Evolutionary conservation across 1,284 basidiomycete species (phyloP).

Genomic region (Ustilago crameri): DNA sequence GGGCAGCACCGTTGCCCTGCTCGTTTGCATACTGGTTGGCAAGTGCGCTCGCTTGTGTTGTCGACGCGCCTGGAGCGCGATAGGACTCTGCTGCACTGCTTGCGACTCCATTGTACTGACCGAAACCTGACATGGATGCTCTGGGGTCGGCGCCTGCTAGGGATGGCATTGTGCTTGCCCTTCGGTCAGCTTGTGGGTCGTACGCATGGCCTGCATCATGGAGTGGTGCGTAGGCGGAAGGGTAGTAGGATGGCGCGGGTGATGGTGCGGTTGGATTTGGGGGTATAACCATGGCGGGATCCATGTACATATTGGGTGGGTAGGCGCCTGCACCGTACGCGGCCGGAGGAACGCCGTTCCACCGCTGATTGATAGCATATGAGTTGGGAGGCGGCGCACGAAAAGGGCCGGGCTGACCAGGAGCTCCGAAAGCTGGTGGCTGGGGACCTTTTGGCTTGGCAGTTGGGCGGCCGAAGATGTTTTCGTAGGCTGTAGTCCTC

Average conservation of each 20-base stretch:
- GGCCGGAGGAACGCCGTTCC: constrained; percentile 25
- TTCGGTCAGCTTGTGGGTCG: constrained; percentile 30
- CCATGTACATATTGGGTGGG: constrained; percentile 22
- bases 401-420: constrained; percentile 15
- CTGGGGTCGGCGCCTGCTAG: constrained; percentile 28
- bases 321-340: constrained; percentile 21
- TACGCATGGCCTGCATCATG: constrained; percentile 10
- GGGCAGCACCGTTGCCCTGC: constrained; percentile 11
- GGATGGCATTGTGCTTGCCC: constrained; percentile 33
- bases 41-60: constrained; percentile 40
- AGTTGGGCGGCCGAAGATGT: constrained; percentile 63
- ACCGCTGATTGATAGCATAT: constrained; percentile 41
- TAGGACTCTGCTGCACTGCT: constrained; percentile 44
- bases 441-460: constrained; percentile 60
- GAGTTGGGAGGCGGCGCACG: constrained; percentile 35
- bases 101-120: constrained; percentile 29
- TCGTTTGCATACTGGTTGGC: constrained; percentile 42
- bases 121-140: constrained; percentile 27
- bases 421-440: constrained; percentile 28
- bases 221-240: constrained; percentile 19
- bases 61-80: constrained; percentile 12
- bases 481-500: constrained; percentile 64
- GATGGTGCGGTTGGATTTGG: constrained; percentile 7
- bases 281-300: constrained; percentile 24
- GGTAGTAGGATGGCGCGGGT: constrained; percentile 24